Base-by-base conservation (phyloP, 2,329 filamentous ascomycete genomes). In the Colletotrichum spinosum region DNA sequence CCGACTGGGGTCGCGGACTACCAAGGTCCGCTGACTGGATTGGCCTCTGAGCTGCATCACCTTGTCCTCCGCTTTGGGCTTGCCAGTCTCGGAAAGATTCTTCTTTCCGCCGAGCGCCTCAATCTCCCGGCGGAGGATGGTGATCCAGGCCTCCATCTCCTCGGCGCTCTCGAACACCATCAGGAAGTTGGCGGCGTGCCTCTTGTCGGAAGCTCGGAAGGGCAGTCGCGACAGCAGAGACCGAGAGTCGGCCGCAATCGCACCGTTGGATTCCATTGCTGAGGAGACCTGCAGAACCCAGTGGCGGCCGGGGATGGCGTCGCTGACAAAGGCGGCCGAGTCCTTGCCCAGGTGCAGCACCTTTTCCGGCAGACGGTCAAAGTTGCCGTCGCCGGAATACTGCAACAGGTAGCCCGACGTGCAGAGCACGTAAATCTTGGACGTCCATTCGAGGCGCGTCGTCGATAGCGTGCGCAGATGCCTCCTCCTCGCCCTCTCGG, bases 251-350 rank as follows among this genome's bases (percentile, higher is more conserved):
- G 80, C 71, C 3, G 81, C 72, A 12, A 83, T 73, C 1, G 76
- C 79, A 35, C 86, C 86, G 39, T 91, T 86, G 2, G 85, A 77
- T 54, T 89, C 88, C 61, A 88, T 87, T 8, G 83, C 80, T 41
- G 92, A 90, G 3, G 88, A 90, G 25, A 95, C 87, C 70, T 93
- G 92, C 12, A 95, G 76, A 6, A 95, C 92, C 88, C 91, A 94
- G 72, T 94, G 92, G 66, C 88, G 88, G 6, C 92, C 92, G 3
- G 92, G 91, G 60, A 95, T 93, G 12, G 91, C 82, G 73, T 96
- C 92, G 69, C 89, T 93, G 2, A 90, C 92, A 75, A 93, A 95
- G 6, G 91, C 92, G 10, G 91, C 92, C 3, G 92, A 94, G 52
- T 91, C 86, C 68, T 88, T 89, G n/a, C 88, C 87, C 4, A 96